phyloP scores from a whole-genome alignment of 2,329 filamentous ascomycete species.

The Nigrograna mackinnonii region DNA sequence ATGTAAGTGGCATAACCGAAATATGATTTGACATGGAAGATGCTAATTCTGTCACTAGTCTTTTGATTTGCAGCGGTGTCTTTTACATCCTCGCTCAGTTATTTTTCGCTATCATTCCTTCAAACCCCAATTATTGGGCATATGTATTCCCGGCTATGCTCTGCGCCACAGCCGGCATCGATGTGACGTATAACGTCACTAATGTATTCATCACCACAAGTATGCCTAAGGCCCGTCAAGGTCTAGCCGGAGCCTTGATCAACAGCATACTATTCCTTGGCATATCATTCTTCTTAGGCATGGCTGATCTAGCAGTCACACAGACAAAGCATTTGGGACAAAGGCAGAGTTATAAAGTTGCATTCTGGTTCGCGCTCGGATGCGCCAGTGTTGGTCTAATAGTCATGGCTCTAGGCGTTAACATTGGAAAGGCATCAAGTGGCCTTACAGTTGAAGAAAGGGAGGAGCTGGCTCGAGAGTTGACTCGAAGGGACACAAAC shows the following conservation, averaged over 20 bases:
- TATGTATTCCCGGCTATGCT: slow-evolving; percentile 50
- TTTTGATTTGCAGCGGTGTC: slow-evolving; percentile 32
- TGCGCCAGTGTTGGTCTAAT: slow-evolving; percentile 30
- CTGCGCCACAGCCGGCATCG: slow-evolving; percentile 40
- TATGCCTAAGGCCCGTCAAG: slow-evolving; percentile 37
- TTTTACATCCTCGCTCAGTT: slow-evolving; percentile 34
- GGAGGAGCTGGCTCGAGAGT: slow-evolving; percentile 31
- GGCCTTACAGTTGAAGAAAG: slow-evolving; percentile 37
- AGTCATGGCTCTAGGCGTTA: slow-evolving; percentile 41
- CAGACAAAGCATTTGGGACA: slow-evolving; percentile 32
- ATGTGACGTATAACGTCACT: slow-evolving; percentile 42
- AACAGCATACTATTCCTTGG: slow-evolving; percentile 41
- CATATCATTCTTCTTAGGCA: slow-evolving; percentile 38
- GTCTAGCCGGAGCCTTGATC: slow-evolving; percentile 39
- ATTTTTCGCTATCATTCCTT: slow-evolving; percentile 39
- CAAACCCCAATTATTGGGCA: slow-evolving; percentile 37
- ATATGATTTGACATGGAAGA: neutral
- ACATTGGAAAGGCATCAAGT: slow-evolving; percentile 39
- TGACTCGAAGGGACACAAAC: slow-evolving; percentile 20
- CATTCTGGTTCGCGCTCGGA: slow-evolving; percentile 40
- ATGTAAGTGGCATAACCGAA: slow-evolving; percentile 14
- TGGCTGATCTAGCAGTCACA: slow-evolving; percentile 39
- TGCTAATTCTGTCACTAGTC: slow-evolving; percentile 7
- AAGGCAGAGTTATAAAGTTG: slow-evolving; percentile 38
- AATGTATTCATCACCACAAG: slow-evolving; percentile 43